These are phyloP conservation scores for Mangifera indica DNA, from an alignment of 345 rosid genomes.

Conservation along the genomic window DNA sequence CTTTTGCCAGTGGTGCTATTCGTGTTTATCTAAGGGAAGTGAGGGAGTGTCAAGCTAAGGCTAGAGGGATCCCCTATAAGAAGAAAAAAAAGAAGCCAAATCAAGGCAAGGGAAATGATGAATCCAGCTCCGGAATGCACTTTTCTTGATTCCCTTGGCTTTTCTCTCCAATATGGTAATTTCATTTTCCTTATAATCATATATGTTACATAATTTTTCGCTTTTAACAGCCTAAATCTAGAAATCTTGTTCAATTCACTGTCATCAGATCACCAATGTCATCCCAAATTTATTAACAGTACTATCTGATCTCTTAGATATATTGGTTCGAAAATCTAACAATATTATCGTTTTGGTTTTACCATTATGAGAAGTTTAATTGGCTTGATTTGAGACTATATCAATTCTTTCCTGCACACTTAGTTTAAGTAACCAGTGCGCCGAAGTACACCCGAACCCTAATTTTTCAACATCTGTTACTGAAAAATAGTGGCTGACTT, in stretches of 20 bases:
- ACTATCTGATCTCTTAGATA: no score
- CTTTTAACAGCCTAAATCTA: not conserved
- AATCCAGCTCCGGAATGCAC: constrained; percentile 46
- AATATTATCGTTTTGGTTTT: no score
- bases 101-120: constrained; percentile 34
- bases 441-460: constrained; percentile 6
- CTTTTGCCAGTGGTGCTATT: constrained; percentile 73
- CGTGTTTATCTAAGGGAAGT: constrained; percentile 76
- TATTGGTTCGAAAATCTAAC: not conserved
- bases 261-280: not conserved
- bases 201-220: not conserved
- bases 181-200: not conserved
- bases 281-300: not conserved
- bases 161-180: constrained; percentile 18
- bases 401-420: not conserved
- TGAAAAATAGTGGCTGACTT: not conserved
- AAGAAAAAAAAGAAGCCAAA: constrained; percentile 70
- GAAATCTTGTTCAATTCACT: not conserved
- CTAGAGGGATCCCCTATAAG: constrained; percentile 32
- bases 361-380: no score
- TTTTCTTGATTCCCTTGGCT: constrained; percentile 34
- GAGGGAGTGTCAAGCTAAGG: constrained; percentile 67
- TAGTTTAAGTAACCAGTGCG: not conserved
- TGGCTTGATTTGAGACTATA: not conserved
- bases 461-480: not conserved